These are phyloP conservation scores for Apiotrichum sp. DNA, from an alignment of 1,284 basidiomycete species.

Conservation along the genomic window DNA sequence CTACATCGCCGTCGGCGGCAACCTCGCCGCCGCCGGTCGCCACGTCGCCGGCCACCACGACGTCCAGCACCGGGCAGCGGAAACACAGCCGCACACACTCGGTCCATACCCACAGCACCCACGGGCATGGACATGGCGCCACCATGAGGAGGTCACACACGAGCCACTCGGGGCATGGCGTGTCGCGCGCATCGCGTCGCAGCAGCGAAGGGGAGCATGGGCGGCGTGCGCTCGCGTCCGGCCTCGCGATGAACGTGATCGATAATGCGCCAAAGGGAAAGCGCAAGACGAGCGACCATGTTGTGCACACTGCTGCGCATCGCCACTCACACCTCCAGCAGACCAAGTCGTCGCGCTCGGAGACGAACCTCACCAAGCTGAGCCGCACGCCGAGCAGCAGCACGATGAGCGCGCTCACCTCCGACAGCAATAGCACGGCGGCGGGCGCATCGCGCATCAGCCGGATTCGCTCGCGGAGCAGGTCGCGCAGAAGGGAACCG, in stretches of 20 bases:
- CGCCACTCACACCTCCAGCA: constrained; percentile 7
- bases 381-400: constrained; percentile 6
- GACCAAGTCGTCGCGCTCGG: constrained; percentile 4
- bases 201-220: constrained; percentile 33
- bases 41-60: background rate
- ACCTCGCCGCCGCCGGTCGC: background rate
- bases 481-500: background rate
- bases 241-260: constrained; percentile 37
- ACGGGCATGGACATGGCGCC: background rate
- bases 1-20: background rate
- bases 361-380: constrained; percentile 6
- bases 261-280: constrained; percentile 22
- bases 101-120: background rate
- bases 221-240: constrained; percentile 33
- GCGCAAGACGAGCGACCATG: constrained; percentile 17
- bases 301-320: background rate
- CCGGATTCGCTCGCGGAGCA: too few relatives aligned
- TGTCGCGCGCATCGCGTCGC: constrained; percentile 15
- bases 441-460: background rate
- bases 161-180: constrained; percentile 11
- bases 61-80: constrained; percentile 6
- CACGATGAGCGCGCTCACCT: constrained; percentile 2
- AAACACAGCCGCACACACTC: constrained; percentile 3
- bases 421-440: background rate
- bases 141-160: constrained; percentile 1